Base-by-base conservation (phyloP, 192 early-diverging fungal genomes). In the Backusella luteola region DNA sequence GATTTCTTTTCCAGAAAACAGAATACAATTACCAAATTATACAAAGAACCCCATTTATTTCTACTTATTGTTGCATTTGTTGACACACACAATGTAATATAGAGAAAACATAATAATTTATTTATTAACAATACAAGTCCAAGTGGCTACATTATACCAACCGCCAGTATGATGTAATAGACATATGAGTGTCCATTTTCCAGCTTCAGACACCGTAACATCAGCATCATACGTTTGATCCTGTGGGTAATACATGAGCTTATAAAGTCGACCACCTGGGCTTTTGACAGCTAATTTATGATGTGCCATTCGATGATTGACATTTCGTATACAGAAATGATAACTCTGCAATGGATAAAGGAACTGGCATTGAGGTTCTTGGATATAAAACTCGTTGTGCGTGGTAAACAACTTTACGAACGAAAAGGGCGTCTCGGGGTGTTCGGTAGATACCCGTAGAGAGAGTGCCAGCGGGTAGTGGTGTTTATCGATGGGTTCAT, bases 301-400 rank as follows among this genome's bases (percentile, higher is more conserved):
- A 74, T 85, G 81, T 4, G 72, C 63, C 11, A 34, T 17, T 3
- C 42, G 42, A 26, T 26, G 15, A 63, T 7, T 29, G 9, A 77
- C 69, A 6, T 77, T 80, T 2, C 71, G 75, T 11, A 88, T 71
- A 42, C 78, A 52, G 23, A 88, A 88, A 32, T 76, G 73, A 76
- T 86, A 88, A 1, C 76, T 82, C 46, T 88, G 87, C 35, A 83
- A 77, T 19, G 80, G 84, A 29, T 85, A 86, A 4, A 88, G 76
- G 15, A 71, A 23, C 32, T 88, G 81, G 1, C 83, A 77, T 66
- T 88, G 87, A 0, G 87, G 87, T 14, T 85, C 78, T 42, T 86
- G 82, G 17, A 88, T 67, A 38, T 86, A 86, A 59, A 88, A 88
- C 35, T 88, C 85, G 68, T 84, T 79, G 0, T 78, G 82, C 26